Base-by-base conservation (phyloP, 805 yeast species). In the Kregervanrija fluxuum region DNA sequence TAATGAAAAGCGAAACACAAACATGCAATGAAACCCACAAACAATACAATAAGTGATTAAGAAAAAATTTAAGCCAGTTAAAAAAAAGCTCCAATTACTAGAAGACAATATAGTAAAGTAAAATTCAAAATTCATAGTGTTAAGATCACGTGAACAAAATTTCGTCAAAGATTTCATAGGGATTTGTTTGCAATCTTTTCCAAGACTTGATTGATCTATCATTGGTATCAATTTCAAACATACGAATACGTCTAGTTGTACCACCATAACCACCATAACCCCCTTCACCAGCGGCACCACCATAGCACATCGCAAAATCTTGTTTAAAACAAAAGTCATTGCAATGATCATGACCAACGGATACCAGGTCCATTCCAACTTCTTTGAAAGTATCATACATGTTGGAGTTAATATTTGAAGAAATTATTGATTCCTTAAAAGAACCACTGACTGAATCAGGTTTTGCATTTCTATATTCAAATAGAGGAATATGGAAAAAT, bases 231-330 rank as follows among this genome's bases (percentile, higher is more conserved):
- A 90, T 54, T 36, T 85, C 88, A 59, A 72, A 91, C 0, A 82
- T 54, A 40, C 99, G 70, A 38, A 88, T 56, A 44, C 97, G 73
- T 54, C 99, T 76, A n/a, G 82, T 70, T 31, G 83, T 86, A 2
- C 90, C 91, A 1, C 89, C 91, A 55, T 89, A 88, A 0, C 97
- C 97, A 8, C 84, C 97, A 59, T 93, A 93, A 0, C 96, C 98
- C 35, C 98, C 99, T 65, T 87, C 95, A 12, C 98, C 99, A 5
- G 77, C 73, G 1, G 81, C 95, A 22, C 99, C 99, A 3, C 96
- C 99, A 59, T 88, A 89, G 57, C 99, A 93, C 32, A 93, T 66
- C 95, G 95, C 87, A 31, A 45, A 66, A 65, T 53, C 68, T 51
- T 85, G 84, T 42, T 71, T 64, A 47, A 86, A 64, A 64, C 99